A percentile compares a stretch with the other conserved stretches of the same genome.
Evolutionary conservation across 805 yeast genomes (phyloP).

Genomic region (Candida morakotiae): DNA sequence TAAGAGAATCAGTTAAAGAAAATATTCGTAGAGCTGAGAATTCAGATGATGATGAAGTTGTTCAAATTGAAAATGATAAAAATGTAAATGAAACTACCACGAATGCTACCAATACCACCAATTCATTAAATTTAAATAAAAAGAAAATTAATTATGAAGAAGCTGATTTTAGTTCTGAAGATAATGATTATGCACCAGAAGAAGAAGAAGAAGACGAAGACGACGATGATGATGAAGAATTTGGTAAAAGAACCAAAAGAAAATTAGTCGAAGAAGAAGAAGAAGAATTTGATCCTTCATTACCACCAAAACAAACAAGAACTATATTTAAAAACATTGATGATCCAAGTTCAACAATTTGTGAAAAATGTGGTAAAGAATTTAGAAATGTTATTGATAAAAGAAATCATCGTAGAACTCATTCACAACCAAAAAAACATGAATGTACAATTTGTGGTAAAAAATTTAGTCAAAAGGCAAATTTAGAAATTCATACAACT

Average conservation of each 20-base stretch:
- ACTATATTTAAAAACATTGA: conserved; percentile 6
- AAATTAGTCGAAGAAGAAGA: neutral
- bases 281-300: neutral
- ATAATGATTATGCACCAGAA: conserved; percentile 5
- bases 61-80: conserved; percentile 1
- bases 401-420: conserved; percentile 11
- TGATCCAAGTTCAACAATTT: conserved; percentile 5
- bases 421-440: conserved; percentile 10
- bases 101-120: conserved; percentile 8
- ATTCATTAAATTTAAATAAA: conserved; percentile 1
- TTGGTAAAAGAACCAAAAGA: neutral
- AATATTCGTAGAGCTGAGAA: conserved; percentile 6
- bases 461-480: conserved; percentile 11
- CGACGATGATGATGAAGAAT: conserved; percentile 5
- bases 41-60: conserved; percentile 5
- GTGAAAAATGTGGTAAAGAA: conserved; percentile 10
- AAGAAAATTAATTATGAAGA: conserved; percentile 4
- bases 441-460: conserved; percentile 12
- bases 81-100: neutral
- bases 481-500: conserved; percentile 10
- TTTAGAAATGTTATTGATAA: conserved; percentile 10
- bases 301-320: conserved; percentile 6
- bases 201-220: conserved; percentile 6
- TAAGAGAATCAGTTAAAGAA: conserved; percentile 6
- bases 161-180: conserved; percentile 3